Conservation (phyloP, 345 rosid species). For the Capsella bursapastoris region DNA sequence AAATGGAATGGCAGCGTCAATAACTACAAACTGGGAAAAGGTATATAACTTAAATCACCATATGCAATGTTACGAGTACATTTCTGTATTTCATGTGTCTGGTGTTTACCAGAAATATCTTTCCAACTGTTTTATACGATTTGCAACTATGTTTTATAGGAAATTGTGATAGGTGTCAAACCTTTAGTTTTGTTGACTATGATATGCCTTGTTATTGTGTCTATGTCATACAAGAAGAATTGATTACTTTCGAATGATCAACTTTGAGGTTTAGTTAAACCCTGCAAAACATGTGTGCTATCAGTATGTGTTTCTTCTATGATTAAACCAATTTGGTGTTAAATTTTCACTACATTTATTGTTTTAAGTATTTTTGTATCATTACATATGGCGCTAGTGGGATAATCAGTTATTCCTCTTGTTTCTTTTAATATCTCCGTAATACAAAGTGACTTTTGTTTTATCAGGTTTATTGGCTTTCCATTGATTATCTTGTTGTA, state of each 20-base stretch:
- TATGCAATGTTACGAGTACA: slow-evolving; percentile 13
- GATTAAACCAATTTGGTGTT: not conserved
- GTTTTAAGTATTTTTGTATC: slow-evolving; percentile 19
- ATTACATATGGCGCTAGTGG: slow-evolving; percentile 14
- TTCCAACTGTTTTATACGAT: slow-evolving; percentile 17
- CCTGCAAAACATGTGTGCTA: slow-evolving; percentile 5
- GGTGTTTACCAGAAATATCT: slow-evolving; percentile 19
- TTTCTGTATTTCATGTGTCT: slow-evolving; percentile 19
- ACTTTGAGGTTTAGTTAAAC: slow-evolving; percentile 13
- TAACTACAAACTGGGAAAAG: slow-evolving; percentile 76
- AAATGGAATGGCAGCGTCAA: slow-evolving; percentile 43
- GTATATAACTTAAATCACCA: slow-evolving; percentile 45
- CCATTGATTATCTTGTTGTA: slow-evolving; percentile 79
- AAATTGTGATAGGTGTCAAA: not conserved
- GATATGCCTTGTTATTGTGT: slow-evolving; percentile 13
- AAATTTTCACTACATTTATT: not conserved
- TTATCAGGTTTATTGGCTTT: slow-evolving; percentile 89
- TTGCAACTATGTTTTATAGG: not conserved
- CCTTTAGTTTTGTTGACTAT: slow-evolving; percentile 22
- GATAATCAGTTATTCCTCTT: slow-evolving; percentile 20
- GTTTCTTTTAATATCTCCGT: slow-evolving; percentile 10
- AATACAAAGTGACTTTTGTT: slow-evolving; percentile 30
- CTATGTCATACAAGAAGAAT: slow-evolving; percentile 4
- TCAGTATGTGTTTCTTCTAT: slow-evolving; percentile 17
- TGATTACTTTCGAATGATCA: slow-evolving; percentile 1